phyloP scores from a whole-genome alignment of 495 filamentous ascomycete genomes.

The Neurospora sp. region DNA sequence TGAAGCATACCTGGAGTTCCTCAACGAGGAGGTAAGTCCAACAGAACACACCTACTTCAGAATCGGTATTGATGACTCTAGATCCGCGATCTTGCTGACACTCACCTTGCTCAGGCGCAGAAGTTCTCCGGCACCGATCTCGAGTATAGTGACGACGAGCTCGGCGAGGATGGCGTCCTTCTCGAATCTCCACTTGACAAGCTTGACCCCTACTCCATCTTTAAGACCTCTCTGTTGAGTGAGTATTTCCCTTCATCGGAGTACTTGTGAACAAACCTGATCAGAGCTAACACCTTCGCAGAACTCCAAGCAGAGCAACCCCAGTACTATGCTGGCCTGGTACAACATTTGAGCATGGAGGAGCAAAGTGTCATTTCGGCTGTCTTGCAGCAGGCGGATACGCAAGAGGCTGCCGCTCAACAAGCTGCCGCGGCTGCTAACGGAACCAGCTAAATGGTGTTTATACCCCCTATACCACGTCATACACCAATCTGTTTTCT shows the following conservation, averaged over 20 bases:
- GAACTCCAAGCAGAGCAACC: slow-evolving; percentile 85
- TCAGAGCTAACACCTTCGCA: slow-evolving; percentile 29
- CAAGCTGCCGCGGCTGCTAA: slow-evolving; percentile 15
- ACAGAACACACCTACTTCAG: neutral
- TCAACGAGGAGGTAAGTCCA: slow-evolving; percentile 68
- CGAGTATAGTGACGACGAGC: slow-evolving; percentile 68
- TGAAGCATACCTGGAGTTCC: slow-evolving; percentile 87
- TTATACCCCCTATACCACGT: neutral
- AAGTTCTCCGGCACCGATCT: slow-evolving; percentile 60
- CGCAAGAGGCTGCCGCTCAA: slow-evolving; percentile 28
- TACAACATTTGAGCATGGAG: slow-evolving; percentile 64
- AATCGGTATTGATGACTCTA: slow-evolving; percentile 7
- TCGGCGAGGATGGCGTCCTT: slow-evolving; percentile 82
- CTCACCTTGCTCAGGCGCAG: slow-evolving; percentile 46
- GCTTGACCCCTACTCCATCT: slow-evolving; percentile 84
- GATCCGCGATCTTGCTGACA: slow-evolving; percentile 23
- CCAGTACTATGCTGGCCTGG: slow-evolving; percentile 72
- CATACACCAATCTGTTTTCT: neutral
- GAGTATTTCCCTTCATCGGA: slow-evolving; percentile 28
- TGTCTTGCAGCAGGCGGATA: slow-evolving; percentile 72
- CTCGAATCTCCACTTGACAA: slow-evolving; percentile 91
- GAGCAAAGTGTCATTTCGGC: slow-evolving; percentile 74
- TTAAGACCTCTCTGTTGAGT: slow-evolving; percentile 75
- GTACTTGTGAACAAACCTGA: neutral
- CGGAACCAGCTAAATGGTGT: slow-evolving; percentile 18